Conservation (phyloP, 2,329 filamentous ascomycete genomes). For the Colletotrichum sp. region DNA sequence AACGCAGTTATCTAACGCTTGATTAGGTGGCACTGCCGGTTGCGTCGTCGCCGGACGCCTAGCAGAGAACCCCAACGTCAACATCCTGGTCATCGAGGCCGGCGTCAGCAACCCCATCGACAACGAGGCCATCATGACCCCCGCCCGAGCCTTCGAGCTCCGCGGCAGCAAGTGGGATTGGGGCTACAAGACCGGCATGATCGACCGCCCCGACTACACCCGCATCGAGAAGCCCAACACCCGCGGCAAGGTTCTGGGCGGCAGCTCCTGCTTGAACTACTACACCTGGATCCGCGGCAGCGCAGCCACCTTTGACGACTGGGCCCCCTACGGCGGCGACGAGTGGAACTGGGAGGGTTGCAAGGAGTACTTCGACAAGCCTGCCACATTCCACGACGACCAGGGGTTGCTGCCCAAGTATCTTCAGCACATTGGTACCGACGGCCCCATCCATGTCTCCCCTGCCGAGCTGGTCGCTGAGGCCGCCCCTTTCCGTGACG, state of each 20-base stretch:
- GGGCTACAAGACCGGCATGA: constrained; percentile 66
- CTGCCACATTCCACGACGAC: constrained; percentile 62
- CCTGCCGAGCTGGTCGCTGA: constrained; percentile 61
- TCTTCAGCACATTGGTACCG: constrained; percentile 54
- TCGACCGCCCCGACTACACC: constrained; percentile 63
- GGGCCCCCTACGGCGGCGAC: constrained; percentile 76
- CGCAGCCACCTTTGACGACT: constrained; percentile 66
- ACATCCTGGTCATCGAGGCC: constrained; percentile 52
- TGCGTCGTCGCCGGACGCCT: constrained; percentile 41
- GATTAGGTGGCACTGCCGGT: constrained; percentile 39
- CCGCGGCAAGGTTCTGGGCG: constrained; percentile 63
- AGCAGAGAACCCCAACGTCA: constrained; percentile 39
- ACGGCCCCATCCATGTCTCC: constrained; percentile 58
- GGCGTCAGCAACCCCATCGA: constrained; percentile 52
- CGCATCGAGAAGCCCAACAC: constrained; percentile 69
- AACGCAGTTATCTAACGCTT: not conserved
- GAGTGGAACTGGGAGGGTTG: constrained; percentile 63
- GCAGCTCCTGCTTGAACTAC: constrained; percentile 65
- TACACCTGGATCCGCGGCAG: constrained; percentile 68
- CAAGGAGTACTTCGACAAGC: constrained; percentile 54
- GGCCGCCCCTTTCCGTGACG: constrained; percentile 54
- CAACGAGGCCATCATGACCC: constrained; percentile 58
- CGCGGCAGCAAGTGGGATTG: constrained; percentile 63
- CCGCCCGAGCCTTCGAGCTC: constrained; percentile 56
- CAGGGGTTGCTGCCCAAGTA: constrained; percentile 45